Base-by-base conservation (phyloP, 148 eudicot species). In the Arbutus unedo region DNA sequence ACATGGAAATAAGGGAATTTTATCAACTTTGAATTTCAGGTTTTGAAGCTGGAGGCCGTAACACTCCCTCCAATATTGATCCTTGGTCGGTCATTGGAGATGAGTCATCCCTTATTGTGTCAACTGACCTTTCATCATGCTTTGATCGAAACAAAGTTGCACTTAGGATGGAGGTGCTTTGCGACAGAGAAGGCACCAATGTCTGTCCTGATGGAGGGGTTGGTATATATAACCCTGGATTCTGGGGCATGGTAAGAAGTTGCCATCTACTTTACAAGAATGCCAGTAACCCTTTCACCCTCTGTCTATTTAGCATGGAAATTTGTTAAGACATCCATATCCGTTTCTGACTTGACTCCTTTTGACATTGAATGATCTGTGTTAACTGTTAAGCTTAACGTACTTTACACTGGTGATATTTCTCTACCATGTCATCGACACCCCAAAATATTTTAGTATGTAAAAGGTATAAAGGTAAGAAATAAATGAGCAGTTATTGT, bases 191-290 rank as follows among this genome's bases (percentile, higher is more conserved):
- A 56, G 90, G 93, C 81, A 72, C 82, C 77, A 89, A 79, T 41
- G 48, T 73, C 47, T 96, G 99, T 88, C 99, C 97, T 60, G 81
- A 74, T 77, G 97, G 93, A 62, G 99, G 99, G 55, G 98, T 96
- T 50, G 98, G 98, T 86, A 86, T 96, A 79, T 94, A 91, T 81
- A 96, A 96, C 82, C 99, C 98, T 62, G 99, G 99, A 85, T 96
- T 84, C 79, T 96, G 99, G 98, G 99, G 96, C 72, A 96, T 96
- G 99, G 99, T 96, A 86, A 87, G 89, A n/a, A 84, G 21, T 70
- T 67, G 13, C 67, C 44, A 6, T 72, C 74, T 74, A 79, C 57
- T 75, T 7, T 25, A 25, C 43, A 53, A 68, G 53, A 55, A 43
- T 62, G n/a, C 15, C 6, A 59, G 31, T 56, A 10, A 25, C 38